Base-by-base conservation (phyloP, 768 basidiomycete genomes). In the Russula foetens region DNA sequence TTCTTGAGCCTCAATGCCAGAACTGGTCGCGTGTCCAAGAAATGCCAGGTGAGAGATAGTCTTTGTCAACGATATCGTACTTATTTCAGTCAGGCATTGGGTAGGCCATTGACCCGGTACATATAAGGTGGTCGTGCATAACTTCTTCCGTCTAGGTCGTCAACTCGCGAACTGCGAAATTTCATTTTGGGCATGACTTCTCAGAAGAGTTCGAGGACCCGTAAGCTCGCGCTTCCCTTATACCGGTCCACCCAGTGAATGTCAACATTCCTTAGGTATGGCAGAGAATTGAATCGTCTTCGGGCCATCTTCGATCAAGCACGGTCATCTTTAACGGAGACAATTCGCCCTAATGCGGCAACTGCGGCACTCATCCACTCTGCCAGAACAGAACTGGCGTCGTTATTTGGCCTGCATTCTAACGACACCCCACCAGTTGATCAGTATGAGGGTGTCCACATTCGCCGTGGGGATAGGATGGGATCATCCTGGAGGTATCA, bases 21-120 rank as follows among this genome's bases (percentile, higher is more conserved):
- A 87, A 69, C 74, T 84, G 26, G 85, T 86, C 24, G 83, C 86
- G n/a, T 89, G 87, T 67, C 87, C 87, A 21, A 75, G 86, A 53
- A 75, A 77, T 24, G 83, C 84, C 38, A 82, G 84, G 85, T 86
- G 69, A 69, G 77, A 67, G 52, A 47, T 31, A 41, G 43, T 44
- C 39, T 29, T 53, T 51, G 8, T 24, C 29, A 23, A 58, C 53
- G 26, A 54, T 58, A 43, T 53, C 49, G 59, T 66, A 53, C 61
- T 63, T 31, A 62, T 55, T 56, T 46, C 24, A 52, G 21, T 11
- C 59, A 86, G 84, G 68, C 85, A 88, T 68, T 88, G 84, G 85
- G 84, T 85, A 73, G 39, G 73, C 39, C 11, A 35, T 55, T 17
- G 31, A 51, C 43, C 31, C 12, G 47, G 31, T 39, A 38, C 14